phyloP scores from a whole-genome alignment of 495 filamentous ascomycete species.

The Chaetomium fimeti region DNA sequence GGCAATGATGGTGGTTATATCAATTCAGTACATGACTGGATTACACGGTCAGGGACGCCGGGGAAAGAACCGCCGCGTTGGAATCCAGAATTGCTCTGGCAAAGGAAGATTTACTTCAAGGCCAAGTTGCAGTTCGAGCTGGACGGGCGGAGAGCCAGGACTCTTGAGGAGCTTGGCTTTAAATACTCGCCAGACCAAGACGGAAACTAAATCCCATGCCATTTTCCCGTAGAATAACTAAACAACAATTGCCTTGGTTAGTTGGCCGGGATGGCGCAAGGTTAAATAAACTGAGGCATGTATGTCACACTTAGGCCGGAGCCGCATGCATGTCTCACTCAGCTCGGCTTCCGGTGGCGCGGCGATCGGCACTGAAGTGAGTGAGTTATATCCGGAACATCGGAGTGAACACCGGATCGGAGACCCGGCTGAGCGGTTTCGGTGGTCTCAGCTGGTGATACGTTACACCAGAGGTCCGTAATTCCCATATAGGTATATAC shows the following conservation, averaged over 20 bases:
- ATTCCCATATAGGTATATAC: no score
- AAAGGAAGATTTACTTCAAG: conserved; percentile 42
- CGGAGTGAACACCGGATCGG: neutral
- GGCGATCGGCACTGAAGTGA: conserved; percentile 10
- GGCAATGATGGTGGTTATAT: conserved; percentile 71
- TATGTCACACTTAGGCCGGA: neutral
- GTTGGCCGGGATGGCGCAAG: neutral
- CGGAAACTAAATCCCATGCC: neutral
- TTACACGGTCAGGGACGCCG: conserved; percentile 41
- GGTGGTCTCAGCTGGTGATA: neutral
- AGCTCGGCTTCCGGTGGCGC: neutral
- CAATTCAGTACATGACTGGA: conserved; percentile 66
- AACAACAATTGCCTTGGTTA: neutral
- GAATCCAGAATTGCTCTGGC: conserved; percentile 65
- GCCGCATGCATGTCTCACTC: conserved; percentile 13
- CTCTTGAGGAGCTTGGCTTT: conserved; percentile 47
- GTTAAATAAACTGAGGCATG: neutral
- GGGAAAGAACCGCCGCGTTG: conserved; percentile 67
- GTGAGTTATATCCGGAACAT: neutral
- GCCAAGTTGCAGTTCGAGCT: conserved; percentile 50
- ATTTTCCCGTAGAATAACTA: no score
- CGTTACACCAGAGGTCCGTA: neutral
- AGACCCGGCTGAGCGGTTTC: neutral
- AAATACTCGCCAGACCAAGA: conserved; percentile 31
- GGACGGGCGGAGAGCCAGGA: conserved; percentile 41